A percentile compares a stretch with the other conserved stretches of the same genome.
phyloP scores from a whole-genome alignment of 2,329 filamentous ascomycete species.

The Claviceps sorghi region DNA sequence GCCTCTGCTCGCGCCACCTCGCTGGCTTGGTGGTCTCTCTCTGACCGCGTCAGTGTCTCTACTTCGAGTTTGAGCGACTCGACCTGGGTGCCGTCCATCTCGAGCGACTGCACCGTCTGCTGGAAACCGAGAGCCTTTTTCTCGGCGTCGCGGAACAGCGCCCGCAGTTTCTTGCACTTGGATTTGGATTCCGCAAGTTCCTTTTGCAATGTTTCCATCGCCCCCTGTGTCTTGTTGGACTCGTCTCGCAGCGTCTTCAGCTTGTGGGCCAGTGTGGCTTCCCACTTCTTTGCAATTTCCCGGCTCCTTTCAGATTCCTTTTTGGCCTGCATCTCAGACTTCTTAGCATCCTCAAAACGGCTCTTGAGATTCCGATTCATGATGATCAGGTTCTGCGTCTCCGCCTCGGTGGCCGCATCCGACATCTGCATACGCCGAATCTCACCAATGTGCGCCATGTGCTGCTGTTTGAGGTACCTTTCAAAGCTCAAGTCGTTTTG shows the following conservation, averaged over 20 bases:
- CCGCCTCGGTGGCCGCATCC: constrained; percentile 65
- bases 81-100: constrained; percentile 46
- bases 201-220: constrained; percentile 40
- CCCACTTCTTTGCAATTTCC: constrained; percentile 63
- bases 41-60: constrained; percentile 41
- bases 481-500: constrained; percentile 75
- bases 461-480: constrained; percentile 69
- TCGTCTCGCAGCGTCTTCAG: constrained; percentile 54
- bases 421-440: constrained; percentile 59
- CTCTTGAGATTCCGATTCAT: constrained; percentile 59
- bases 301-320: constrained; percentile 60
- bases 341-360: constrained; percentile 58
- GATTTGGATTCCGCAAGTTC: constrained; percentile 43
- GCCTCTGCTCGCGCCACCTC: constrained; percentile 45
- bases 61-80: constrained; percentile 45
- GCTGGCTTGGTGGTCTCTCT: constrained; percentile 48
- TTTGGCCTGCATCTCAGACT: constrained; percentile 52
- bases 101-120: constrained; percentile 49
- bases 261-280: constrained; percentile 54
- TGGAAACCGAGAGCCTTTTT: constrained; percentile 49
- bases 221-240: constrained; percentile 47
- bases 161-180: constrained; percentile 50
- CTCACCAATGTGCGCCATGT: constrained; percentile 67
- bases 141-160: constrained; percentile 53
- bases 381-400: constrained; percentile 68